phyloP scores from a whole-genome alignment of 768 basidiomycete species.

The Hemileccinum rubropunctum region DNA sequence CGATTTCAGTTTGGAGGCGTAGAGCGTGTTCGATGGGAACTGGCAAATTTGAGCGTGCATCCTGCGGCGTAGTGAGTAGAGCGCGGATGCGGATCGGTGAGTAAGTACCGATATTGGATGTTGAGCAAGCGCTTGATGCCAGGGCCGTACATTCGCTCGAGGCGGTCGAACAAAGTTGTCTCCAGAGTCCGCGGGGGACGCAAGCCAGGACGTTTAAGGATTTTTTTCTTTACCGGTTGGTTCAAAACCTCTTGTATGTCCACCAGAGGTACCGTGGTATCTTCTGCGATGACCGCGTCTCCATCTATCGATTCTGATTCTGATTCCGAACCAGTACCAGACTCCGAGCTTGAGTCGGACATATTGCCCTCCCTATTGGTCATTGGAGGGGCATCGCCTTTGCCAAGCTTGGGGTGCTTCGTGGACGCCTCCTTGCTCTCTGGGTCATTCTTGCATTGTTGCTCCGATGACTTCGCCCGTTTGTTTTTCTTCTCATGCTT shows the following conservation, averaged over 20 bases:
- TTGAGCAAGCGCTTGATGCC: conserved; percentile 84
- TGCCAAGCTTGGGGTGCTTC: neutral
- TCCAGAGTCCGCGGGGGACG: conserved; percentile 73
- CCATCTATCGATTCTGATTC: conserved; percentile 15
- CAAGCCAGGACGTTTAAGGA: conserved; percentile 28
- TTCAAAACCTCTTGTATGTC: conserved; percentile 2
- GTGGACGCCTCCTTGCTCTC: neutral
- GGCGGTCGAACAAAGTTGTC: conserved; percentile 87
- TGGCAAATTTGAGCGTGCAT: conserved; percentile 86
- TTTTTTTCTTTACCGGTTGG: conserved; percentile 9
- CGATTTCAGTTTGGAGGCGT: conserved; percentile 66
- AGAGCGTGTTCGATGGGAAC: conserved; percentile 84
- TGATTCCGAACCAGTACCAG: conserved; percentile 15
- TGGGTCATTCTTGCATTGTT: neutral
- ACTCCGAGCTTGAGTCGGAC: conserved; percentile 7
- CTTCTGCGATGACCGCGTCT: conserved; percentile 21
- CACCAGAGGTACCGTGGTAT: conserved; percentile 2
- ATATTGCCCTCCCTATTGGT: conserved; percentile 1
- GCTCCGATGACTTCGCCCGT: conserved; percentile 1
- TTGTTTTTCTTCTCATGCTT: conserved; percentile 35
- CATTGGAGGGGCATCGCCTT: neutral
- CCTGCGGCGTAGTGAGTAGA: conserved; percentile 36
- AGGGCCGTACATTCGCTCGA: conserved; percentile 85
- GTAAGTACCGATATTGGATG: conserved; percentile 78
- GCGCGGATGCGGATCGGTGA: neutral